Conservation (phyloP, 2,329 filamentous ascomycete genomes). For the Alternaria sp. region DNA sequence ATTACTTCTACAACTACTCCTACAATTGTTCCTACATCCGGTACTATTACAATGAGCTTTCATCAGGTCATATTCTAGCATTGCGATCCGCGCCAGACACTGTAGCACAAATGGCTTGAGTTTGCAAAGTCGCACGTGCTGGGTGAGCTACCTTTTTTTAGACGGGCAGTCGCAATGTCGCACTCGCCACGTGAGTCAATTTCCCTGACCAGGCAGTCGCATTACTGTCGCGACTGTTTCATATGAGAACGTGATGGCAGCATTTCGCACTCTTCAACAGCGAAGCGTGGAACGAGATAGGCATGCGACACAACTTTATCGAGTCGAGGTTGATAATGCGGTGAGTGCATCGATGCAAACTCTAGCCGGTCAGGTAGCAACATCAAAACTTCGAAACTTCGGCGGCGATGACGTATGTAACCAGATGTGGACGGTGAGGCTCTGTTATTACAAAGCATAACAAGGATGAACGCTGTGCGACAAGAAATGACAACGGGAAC, state of each 20-base stretch:
- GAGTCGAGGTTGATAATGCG: not conserved
- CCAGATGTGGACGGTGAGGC: not conserved
- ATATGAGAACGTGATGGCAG: not conserved
- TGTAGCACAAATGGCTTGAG: not conserved
- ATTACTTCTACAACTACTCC: not conserved
- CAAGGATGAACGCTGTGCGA: not conserved
- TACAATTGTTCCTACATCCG: too few species aligned
- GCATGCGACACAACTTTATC: rapidly evolving
- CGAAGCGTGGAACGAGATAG: not conserved
- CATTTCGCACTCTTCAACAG: not conserved
- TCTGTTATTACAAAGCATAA: not conserved
- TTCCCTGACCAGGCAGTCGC: not conserved
- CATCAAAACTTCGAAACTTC: not conserved
- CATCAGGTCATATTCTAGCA: too few species aligned
- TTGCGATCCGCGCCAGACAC: too few species aligned
- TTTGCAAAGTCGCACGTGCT: not conserved
- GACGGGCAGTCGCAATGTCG: not conserved
- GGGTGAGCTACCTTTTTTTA: not conserved
- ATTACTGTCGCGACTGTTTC: not conserved
- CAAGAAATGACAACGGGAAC: not conserved
- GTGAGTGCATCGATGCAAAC: not conserved
- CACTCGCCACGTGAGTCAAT: not conserved
- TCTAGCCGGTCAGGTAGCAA: not conserved
- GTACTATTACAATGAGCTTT: too few species aligned
- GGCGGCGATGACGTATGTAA: not conserved